Percentiles rank a stretch among this genome's conserved stretches.
Evolutionary conservation across 352 stramenopile genomes (phyloP).

Genomic region (Phytophthora macrochlamydospora): DNA sequence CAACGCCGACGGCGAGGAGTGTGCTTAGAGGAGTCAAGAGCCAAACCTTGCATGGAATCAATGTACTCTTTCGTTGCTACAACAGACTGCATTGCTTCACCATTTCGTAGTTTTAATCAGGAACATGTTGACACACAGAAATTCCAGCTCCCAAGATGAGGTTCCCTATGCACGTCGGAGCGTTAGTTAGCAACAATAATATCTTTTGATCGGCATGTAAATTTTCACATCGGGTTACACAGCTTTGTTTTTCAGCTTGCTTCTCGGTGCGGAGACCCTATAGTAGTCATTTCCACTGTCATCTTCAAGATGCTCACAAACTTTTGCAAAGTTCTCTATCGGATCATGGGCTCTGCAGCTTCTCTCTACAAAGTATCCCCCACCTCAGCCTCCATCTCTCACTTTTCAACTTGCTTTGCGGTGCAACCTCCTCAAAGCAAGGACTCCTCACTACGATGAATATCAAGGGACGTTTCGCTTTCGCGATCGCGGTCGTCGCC

Average conservation of each 20-base stretch:
- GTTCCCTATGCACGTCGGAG: too few relatives aligned
- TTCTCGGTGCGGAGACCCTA: slow-evolving; percentile 2
- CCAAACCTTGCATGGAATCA: too few relatives aligned
- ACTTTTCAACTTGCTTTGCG: slow-evolving; percentile 33
- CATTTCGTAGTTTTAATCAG: slow-evolving; percentile 4
- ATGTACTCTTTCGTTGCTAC: too few relatives aligned
- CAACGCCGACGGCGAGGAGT: slow-evolving; percentile 18
- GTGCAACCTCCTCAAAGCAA: slow-evolving; percentile 21
- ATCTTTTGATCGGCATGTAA: too few relatives aligned
- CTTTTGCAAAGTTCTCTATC: slow-evolving; percentile 13
- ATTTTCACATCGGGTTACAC: too few relatives aligned
- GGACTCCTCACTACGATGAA: slow-evolving; percentile 14
- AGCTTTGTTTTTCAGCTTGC: too few relatives aligned
- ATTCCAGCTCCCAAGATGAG: too few relatives aligned
- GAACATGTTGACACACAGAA: too few relatives aligned
- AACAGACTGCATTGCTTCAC: too few relatives aligned
- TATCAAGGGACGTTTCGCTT: slow-evolving; percentile 1
- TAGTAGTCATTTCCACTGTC: slow-evolving; percentile 5
- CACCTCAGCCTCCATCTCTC: slow-evolving; percentile 1
- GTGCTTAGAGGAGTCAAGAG: slow-evolving; percentile 9
- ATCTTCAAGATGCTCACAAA: slow-evolving; percentile 14
- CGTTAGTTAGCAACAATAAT: slow-evolving; percentile 7
- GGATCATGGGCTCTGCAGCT: slow-evolving; percentile 18
- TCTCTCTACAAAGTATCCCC: background rate
- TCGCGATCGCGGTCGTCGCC: slow-evolving; percentile 31